phyloP scores from a whole-genome alignment of 83 land plant species.

The Picea mariana region DNA sequence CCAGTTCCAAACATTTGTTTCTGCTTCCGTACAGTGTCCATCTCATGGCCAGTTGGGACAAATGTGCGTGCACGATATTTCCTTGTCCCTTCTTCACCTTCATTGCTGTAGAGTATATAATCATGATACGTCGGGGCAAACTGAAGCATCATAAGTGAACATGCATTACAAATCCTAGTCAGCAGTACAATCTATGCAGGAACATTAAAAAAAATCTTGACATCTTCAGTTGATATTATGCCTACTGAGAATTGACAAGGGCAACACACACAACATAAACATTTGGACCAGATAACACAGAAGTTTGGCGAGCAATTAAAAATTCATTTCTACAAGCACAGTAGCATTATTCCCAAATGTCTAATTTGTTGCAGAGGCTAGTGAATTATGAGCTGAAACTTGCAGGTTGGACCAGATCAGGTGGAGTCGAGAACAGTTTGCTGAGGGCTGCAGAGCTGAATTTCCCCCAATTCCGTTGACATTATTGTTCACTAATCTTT shows the following conservation, averaged over 20 bases:
- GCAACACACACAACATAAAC: neutral
- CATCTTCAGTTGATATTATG: neutral
- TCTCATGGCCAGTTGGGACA: slow-evolving; percentile 93
- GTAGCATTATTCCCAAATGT: neutral
- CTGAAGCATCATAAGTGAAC: slow-evolving; percentile 40
- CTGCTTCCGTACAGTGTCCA: slow-evolving; percentile 75
- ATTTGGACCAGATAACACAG: neutral
- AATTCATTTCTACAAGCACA: neutral
- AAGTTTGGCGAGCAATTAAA: neutral
- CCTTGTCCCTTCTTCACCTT: slow-evolving; percentile 80
- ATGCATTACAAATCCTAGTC: neutral
- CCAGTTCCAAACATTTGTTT: slow-evolving; percentile 44
- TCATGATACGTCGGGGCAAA: slow-evolving; percentile 99
- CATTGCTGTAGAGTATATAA: slow-evolving; percentile 91
- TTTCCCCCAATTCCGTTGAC: neutral
- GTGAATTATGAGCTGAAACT: neutral
- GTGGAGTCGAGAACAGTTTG: neutral
- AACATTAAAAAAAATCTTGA: neutral
- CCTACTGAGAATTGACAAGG: neutral
- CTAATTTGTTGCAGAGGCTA: neutral
- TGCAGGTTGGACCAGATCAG: neutral
- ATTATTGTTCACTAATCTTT: neutral
- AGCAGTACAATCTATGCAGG: neutral
- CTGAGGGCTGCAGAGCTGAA: neutral
- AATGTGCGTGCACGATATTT: slow-evolving; percentile 89